These are phyloP conservation scores for Aspergillus sp. DNA, from an alignment of 2,329 filamentous ascomycete species.

Conservation along the genomic window DNA sequence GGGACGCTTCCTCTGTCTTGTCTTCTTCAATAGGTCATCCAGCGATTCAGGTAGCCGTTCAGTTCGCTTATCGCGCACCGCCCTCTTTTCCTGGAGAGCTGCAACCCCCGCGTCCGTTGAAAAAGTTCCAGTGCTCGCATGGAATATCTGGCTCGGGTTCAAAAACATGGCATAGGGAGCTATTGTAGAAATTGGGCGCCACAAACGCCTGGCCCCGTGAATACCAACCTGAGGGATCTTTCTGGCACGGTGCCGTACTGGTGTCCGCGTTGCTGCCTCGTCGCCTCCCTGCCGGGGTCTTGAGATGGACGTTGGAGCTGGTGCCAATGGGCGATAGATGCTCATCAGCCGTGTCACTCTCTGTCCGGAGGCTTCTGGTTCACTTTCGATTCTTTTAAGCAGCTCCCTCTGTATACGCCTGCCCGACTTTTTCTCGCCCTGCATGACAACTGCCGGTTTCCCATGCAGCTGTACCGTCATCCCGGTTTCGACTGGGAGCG, in stretches of 20 bases:
- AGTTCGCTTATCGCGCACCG: slow-evolving; percentile 2
- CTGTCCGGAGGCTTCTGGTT: slow-evolving; percentile 6
- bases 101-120: slow-evolving; percentile 31
- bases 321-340: slow-evolving; percentile 12
- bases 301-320: slow-evolving; percentile 18
- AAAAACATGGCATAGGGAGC: slow-evolving; percentile 28
- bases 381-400: slow-evolving; percentile 11
- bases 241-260: slow-evolving; percentile 1
- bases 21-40: slow-evolving; percentile 20
- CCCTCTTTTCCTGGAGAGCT: slow-evolving; percentile 5
- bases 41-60: slow-evolving; percentile 17
- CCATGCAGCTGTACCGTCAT: slow-evolving; percentile 28
- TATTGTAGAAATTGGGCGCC: slow-evolving; percentile 16
- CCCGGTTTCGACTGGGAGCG: slow-evolving; percentile 24
- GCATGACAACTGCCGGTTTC: slow-evolving; percentile 23
- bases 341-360: slow-evolving; percentile 21
- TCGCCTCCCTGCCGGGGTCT: slow-evolving; percentile 9
- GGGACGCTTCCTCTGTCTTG: slow-evolving; percentile 5
- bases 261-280: slow-evolving; percentile 1
- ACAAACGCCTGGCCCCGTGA: slow-evolving; percentile 9
- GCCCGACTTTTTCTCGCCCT: slow-evolving; percentile 19
- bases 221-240: neutral
- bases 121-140: slow-evolving; percentile 36
- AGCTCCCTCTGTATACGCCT: slow-evolving; percentile 17
- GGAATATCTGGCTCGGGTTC: slow-evolving; percentile 30